A percentile compares a stretch with the other conserved stretches of the same genome.
phyloP scores from a whole-genome alignment of 768 basidiomycete species.

The Psilocybe sp. region DNA sequence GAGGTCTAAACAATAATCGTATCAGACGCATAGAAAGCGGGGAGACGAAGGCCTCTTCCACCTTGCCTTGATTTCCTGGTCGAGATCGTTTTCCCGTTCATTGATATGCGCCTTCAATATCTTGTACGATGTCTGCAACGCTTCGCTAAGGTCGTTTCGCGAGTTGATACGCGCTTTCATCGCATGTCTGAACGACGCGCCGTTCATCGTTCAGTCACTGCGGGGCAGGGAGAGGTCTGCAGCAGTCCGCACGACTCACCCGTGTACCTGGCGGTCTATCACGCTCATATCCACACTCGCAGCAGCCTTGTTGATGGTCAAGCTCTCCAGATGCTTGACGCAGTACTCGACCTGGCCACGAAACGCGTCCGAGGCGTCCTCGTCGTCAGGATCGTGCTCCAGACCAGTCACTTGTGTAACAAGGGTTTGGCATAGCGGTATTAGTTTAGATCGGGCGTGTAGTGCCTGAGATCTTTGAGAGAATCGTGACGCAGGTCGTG shows the following conservation, averaged over 20 bases:
- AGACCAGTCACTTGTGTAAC: conserved; percentile 54
- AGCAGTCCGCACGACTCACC: conserved; percentile 43
- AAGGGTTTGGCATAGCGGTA: conserved; percentile 53
- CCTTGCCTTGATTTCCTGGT: conserved; percentile 61
- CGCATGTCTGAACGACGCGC: conserved; percentile 39
- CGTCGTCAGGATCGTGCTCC: conserved; percentile 35
- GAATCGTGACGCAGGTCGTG: conserved; percentile 39
- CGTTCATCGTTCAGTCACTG: background rate
- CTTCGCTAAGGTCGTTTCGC: conserved; percentile 57
- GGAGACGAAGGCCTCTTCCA: background rate
- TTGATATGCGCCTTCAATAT: conserved; percentile 48
- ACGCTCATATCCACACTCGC: conserved; percentile 52
- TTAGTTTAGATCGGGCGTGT: conserved; percentile 51
- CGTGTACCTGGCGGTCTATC: conserved; percentile 54
- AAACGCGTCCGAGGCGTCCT: conserved; percentile 38
- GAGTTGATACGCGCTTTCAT: conserved; percentile 72
- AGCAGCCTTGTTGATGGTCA: conserved; percentile 51
- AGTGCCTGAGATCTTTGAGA: conserved; percentile 47
- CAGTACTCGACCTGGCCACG: conserved; percentile 53
- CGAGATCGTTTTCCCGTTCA: conserved; percentile 53
- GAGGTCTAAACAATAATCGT: conserved; percentile 38
- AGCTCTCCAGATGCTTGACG: conserved; percentile 56
- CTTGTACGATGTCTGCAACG: conserved; percentile 51
- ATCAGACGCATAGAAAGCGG: background rate
- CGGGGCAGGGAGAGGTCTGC: too few relatives aligned